phyloP scores from a whole-genome alignment of 2,329 filamentous ascomycete genomes.

The Huntiella savannae region DNA sequence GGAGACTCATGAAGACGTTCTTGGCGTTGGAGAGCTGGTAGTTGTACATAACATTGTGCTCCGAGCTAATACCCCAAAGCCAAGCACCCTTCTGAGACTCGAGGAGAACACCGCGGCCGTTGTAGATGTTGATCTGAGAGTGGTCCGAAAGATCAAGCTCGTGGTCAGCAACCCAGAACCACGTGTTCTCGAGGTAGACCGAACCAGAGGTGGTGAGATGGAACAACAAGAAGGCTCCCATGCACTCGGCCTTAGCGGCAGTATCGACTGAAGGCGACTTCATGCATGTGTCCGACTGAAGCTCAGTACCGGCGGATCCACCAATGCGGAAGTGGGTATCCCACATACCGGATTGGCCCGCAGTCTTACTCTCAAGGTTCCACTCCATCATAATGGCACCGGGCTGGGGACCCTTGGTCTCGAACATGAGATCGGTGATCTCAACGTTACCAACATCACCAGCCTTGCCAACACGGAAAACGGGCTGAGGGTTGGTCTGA shows the following conservation, averaged over 20 bases:
- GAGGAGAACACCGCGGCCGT: conserved; percentile 64
- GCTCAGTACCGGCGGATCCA: conserved; percentile 62
- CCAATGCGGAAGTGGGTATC: conserved; percentile 92
- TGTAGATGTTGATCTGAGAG: conserved; percentile 72
- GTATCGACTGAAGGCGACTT: conserved; percentile 52
- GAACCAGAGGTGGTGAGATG: conserved; percentile 44
- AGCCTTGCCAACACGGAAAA: conserved; percentile 63
- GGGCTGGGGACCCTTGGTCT: conserved; percentile 64
- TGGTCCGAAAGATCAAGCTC: conserved; percentile 59
- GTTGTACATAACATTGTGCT: conserved; percentile 55
- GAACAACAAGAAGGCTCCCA: conserved; percentile 53
- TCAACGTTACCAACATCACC: conserved; percentile 68
- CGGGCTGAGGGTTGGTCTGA: conserved; percentile 55
- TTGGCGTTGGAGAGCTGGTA: conserved; percentile 65
- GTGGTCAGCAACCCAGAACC: conserved; percentile 84
- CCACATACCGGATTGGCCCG: conserved; percentile 68
- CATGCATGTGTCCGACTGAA: conserved; percentile 61
- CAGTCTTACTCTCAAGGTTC: conserved; percentile 53
- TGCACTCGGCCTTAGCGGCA: conserved; percentile 44
- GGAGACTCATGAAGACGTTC: conserved; percentile 63
- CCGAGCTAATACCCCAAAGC: conserved; percentile 59
- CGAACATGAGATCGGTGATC: conserved; percentile 72
- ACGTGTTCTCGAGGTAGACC: conserved; percentile 72
- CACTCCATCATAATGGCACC: conserved; percentile 84
- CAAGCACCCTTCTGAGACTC: conserved; percentile 59